Percentiles rank a stretch among this genome's conserved stretches.
Evolutionary conservation across 257 asterid genomes (phyloP).

Genomic region (Jaltomata sinuosa): DNA sequence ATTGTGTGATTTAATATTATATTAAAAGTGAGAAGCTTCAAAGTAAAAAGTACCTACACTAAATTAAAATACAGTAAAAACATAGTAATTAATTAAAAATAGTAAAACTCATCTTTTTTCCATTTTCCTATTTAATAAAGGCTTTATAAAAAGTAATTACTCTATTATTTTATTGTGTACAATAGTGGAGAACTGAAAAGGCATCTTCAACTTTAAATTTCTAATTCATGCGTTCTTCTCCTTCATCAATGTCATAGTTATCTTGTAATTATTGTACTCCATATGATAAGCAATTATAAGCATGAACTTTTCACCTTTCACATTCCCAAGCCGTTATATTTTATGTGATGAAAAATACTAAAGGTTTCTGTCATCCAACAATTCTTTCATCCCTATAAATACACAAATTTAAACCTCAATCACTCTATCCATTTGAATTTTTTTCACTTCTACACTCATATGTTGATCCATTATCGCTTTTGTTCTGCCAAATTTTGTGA

Average conservation of each 20-base stretch:
- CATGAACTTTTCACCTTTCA: neutral
- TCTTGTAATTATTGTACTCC: neutral
- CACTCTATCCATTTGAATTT: neutral
- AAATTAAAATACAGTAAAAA: too few relatives aligned
- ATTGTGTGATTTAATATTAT: neutral
- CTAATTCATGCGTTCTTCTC: too few relatives aligned
- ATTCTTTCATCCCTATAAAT: neutral
- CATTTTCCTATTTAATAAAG: too few relatives aligned
- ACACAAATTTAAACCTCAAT: neutral
- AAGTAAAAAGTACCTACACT: too few relatives aligned
- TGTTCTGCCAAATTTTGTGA: too few relatives aligned
- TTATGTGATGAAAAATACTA: too few relatives aligned
- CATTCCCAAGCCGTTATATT: neutral
- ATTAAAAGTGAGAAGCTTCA: too few relatives aligned
- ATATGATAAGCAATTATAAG: neutral
- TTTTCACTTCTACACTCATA: neutral
- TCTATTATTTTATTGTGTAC: too few relatives aligned
- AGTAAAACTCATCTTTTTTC: neutral
- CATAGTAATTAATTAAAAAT: too few relatives aligned
- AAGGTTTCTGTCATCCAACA: neutral
- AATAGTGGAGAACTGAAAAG: neutral
- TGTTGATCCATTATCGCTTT: neutral
- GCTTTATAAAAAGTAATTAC: too few relatives aligned
- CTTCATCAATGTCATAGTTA: neutral
- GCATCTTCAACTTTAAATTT: neutral